Percentiles rank a stretch among this genome's conserved stretches.
These are phyloP conservation scores for Eucalyptus fibrosa DNA, from an alignment of 345 rosid genomes.

Conservation along the genomic window DNA sequence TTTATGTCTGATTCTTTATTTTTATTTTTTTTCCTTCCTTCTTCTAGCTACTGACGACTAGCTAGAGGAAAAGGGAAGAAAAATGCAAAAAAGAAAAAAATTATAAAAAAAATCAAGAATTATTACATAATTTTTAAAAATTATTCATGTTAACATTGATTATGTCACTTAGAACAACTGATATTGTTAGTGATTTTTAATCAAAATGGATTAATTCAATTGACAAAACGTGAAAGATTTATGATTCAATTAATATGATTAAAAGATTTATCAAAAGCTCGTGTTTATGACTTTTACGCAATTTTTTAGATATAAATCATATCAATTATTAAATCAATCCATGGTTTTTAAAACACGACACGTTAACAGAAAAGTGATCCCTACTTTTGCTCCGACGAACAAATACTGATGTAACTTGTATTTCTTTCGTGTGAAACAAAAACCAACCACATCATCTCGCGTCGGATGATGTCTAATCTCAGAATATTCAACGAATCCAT, in stretches of 20 bases:
- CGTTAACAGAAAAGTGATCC: not conserved
- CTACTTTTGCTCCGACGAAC: not conserved
- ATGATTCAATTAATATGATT: too few species aligned
- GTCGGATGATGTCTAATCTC: not conserved
- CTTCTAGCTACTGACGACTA: fast-evolving
- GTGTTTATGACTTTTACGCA: too few species aligned
- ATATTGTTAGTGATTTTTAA: too few species aligned
- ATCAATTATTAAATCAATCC: not conserved
- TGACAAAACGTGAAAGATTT: fast-evolving
- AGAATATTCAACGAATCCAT: not conserved
- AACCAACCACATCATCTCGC: not conserved
- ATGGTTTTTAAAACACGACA: not conserved
- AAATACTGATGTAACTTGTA: not conserved
- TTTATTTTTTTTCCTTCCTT: too few species aligned
- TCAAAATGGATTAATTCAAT: too few species aligned
- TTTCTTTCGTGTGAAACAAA: not conserved
- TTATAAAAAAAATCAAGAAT: fast-evolving
- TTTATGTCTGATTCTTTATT: too few species aligned
- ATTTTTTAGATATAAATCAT: not conserved
- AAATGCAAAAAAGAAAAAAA: too few species aligned
- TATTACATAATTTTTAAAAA: too few species aligned
- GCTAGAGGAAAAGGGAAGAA: not conserved
- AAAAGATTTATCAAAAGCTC: too few species aligned
- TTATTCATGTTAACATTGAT: fast-evolving
- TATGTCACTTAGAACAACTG: fast-evolving